A percentile compares a stretch with the other conserved stretches of the same genome.
These are phyloP conservation scores for Tetramitus jugosus DNA, from an alignment of 208 protist species.

Conservation along the genomic window DNA sequence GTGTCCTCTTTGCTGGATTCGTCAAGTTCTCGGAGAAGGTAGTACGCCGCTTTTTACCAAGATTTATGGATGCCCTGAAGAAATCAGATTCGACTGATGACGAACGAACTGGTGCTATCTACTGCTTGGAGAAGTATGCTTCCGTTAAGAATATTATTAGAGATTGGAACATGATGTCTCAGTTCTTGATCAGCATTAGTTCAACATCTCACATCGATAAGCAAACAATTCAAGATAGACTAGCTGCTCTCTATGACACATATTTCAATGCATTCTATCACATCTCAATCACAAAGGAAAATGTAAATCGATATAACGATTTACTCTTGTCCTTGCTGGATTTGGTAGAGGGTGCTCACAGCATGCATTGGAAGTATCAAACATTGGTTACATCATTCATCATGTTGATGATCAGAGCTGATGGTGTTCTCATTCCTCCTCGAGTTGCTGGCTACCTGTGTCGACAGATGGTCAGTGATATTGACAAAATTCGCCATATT, in stretches of 20 bases:
- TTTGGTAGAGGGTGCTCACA: neutral
- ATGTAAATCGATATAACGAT: neutral
- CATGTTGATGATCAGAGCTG: slow-evolving; percentile 15
- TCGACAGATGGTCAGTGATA: neutral
- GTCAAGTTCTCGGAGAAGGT: neutral
- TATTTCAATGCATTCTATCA: slow-evolving; percentile 19
- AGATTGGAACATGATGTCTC: neutral
- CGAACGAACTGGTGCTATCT: slow-evolving; percentile 11
- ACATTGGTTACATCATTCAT: neutral
- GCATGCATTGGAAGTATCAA: slow-evolving; percentile 17
- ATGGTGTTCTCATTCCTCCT: neutral
- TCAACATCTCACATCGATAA: slow-evolving; percentile 1
- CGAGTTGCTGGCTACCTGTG: neutral
- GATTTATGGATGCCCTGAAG: neutral
- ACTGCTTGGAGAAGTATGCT: neutral
- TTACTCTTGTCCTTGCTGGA: neutral
- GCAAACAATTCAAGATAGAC: slow-evolving; percentile 9
- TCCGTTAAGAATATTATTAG: neutral
- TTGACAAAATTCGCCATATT: slow-evolving; percentile 3
- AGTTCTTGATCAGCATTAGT: neutral
- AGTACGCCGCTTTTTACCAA: neutral
- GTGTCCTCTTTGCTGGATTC: neutral
- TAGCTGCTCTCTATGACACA: neutral
- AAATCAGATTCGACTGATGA: neutral
- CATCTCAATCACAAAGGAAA: neutral